Percentiles rank a stretch among this genome's conserved stretches.
Evolutionary conservation across 768 basidiomycete genomes (phyloP).

Genomic region (Phylloporus sp.): DNA sequence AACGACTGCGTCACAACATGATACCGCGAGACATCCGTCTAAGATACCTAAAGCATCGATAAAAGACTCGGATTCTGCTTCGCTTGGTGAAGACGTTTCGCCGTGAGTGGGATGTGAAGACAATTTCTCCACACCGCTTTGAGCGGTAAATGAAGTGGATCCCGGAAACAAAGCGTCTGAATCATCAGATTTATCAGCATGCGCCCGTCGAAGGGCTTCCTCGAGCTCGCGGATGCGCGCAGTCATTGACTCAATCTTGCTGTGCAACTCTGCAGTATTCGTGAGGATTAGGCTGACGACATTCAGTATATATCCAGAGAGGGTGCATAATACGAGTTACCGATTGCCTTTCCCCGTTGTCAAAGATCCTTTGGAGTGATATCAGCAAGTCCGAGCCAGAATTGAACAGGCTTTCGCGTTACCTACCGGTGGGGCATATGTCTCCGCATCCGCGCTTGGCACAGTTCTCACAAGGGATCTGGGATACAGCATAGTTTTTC

Average conservation of each 20-base stretch:
- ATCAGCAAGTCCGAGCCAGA: not conserved
- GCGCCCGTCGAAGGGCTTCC: conserved; percentile 48
- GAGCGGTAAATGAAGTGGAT: conserved; percentile 25
- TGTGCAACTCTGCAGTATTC: conserved; percentile 69
- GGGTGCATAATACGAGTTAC: conserved; percentile 20
- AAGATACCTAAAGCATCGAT: conserved; percentile 48
- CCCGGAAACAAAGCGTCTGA: conserved; percentile 47
- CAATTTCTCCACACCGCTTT: conserved; percentile 21
- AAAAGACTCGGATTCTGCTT: conserved; percentile 40
- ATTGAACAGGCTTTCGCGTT: conserved; percentile 5
- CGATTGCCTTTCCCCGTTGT: conserved; percentile 60
- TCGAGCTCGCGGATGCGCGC: conserved; percentile 61
- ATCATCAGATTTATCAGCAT: conserved; percentile 44
- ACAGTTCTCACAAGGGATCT: conserved; percentile 81
- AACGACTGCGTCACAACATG: not conserved
- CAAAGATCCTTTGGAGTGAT: conserved; percentile 40
- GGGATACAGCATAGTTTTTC: conserved; percentile 11
- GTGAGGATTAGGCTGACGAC: conserved; percentile 51
- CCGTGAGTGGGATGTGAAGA: conserved; percentile 8
- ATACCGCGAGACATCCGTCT: too few relatives aligned
- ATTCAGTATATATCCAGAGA: not conserved
- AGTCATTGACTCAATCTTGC: conserved; percentile 52
- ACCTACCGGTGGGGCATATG: conserved; percentile 82
- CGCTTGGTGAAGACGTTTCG: conserved; percentile 3
- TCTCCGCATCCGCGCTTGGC: conserved; percentile 68